Base-by-base conservation (phyloP, 2,329 filamentous ascomycete species). In the Ophiostoma montium region DNA sequence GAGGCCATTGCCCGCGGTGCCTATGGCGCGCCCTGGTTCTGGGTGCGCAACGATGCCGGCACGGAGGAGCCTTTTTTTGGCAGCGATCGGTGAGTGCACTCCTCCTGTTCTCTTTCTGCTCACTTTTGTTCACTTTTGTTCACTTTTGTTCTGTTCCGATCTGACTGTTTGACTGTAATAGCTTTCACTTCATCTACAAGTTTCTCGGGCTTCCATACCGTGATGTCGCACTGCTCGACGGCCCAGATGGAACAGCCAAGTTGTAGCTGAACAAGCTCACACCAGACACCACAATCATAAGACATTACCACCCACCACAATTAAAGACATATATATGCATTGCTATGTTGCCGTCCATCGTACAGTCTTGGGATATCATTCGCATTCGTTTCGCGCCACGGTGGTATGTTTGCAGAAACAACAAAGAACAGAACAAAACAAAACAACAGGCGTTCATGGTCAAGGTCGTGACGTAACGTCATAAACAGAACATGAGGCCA, bases 11-110 rank as follows among this genome's bases (percentile, higher is more conserved):
- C 76, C 35, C 67, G 66, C 46, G 85, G 84, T 0, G 85, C 84
- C 0, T 90, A 85, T 62, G 86, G 86, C 0, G 77, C 78, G 46
- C 86, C 86, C 1, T 90, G 85, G 84, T 69, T 85, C 52, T 80
- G 78, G 73, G 84, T 80, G 3, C 71, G 68, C 16, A 77, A 82
- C 56, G 61, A 59, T 2, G 62, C 72, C 53, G 81, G 80, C 0
- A 62, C 70, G 50, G 70, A 70, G 45, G 79, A 84, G 65, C 76
- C 80, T 0, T 86, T 88, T 61, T 89, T 89, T 63, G 84, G 84
- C 3, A 87, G 82, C 63, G 84, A 89, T 64, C 68, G 78, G 75
- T 72, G 13, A 30, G 39, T 31, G 10, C 2, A 18, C 12, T 12
- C 27, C 5, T n/a, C 23, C 19, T 48, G 16, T 16, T 6, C 15